Evolutionary conservation across 140 eudicot genomes (phyloP).

Genomic region (Stevia rebaudiana): DNA sequence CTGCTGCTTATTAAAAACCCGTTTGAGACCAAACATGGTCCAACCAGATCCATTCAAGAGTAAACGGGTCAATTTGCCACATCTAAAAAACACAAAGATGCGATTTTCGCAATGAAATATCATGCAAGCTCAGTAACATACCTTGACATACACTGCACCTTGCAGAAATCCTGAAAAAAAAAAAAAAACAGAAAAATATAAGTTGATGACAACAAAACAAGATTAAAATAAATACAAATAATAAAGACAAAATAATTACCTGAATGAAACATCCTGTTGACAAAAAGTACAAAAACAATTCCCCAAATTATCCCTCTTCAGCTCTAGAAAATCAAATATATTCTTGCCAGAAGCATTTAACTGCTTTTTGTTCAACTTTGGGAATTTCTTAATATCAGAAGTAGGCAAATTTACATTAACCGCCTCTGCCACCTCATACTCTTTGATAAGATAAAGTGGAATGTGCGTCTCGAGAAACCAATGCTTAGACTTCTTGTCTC

Average conservation of each 20-base stretch:
- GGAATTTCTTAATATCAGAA: conserved; percentile 17
- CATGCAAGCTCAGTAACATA: conserved; percentile 19
- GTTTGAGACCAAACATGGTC: neutral
- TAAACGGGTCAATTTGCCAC: neutral
- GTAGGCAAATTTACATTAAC: conserved; percentile 14
- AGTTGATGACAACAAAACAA: conserved; percentile 10
- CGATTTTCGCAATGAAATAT: neutral
- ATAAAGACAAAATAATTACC: conserved; percentile 36
- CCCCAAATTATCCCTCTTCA: conserved; percentile 53
- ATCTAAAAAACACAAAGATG: neutral
- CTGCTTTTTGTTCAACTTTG: conserved; percentile 45
- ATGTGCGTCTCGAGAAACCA: conserved; percentile 72
- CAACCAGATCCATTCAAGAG: neutral
- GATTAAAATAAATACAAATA: neutral
- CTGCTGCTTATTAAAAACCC: neutral
- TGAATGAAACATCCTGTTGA: conserved; percentile 49
- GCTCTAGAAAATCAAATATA: conserved; percentile 51
- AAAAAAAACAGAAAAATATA: conserved; percentile 11
- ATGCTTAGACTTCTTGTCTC: conserved; percentile 55
- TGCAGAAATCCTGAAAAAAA: conserved; percentile 61
- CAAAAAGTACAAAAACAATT: conserved; percentile 57
- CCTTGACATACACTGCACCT: conserved; percentile 85
- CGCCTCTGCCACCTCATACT: conserved; percentile 40
- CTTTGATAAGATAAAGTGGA: conserved; percentile 82
- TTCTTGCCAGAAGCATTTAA: conserved; percentile 55